Evolutionary conservation across 129 eudicot genomes (phyloP), one percentile per base, ranked within the genome.

Genomic region (Scalesia atractyloides): DNA sequence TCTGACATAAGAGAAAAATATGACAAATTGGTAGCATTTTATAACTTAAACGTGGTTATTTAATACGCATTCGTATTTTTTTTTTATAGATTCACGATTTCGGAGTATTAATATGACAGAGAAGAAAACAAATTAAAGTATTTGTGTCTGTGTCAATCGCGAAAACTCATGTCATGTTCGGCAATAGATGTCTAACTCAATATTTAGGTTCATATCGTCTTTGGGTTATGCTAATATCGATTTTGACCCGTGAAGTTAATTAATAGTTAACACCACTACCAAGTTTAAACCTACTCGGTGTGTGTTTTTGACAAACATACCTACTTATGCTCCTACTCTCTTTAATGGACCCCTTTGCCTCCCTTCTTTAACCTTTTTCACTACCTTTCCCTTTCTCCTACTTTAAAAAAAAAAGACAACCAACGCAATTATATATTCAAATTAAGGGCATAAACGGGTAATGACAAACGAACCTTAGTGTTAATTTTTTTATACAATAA

Each of bases 321-420:
- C 64, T 68, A 50, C 61, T 68, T 68, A 39, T 68, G 54, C 61
- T 68, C 30, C 73, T 51, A 69, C 34, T 52, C 74, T 34, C 63
- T 51, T 69, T 51, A 16, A 24, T 69, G 74, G 74, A 17, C 36
- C 74, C 73, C 50, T 33, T 68, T 51, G 18, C 30, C 50, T 58
- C 64, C 10, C 50, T 52, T 69, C 48, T 51, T 51, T 69, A 12
- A 50, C 64, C 74, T 69, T 51, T 68, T 52, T 69, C 50, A 34
- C 34, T 11, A 69, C 64, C 48, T 69, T 69, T 69, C 50, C 36
- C 50, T 52, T 43, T 34, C 49, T 52, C 34, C 7, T 11, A 50
- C 37, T 9, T 51, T 20, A 51, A 52, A 69, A 51, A 34, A 26
- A 4, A 8, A 33, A 1, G 33, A 16, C 39, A n/a, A 7, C 62